Evolutionary conservation across 345 rosid species (phyloP).

Genomic region (Eucalyptus polyanthemos): DNA sequence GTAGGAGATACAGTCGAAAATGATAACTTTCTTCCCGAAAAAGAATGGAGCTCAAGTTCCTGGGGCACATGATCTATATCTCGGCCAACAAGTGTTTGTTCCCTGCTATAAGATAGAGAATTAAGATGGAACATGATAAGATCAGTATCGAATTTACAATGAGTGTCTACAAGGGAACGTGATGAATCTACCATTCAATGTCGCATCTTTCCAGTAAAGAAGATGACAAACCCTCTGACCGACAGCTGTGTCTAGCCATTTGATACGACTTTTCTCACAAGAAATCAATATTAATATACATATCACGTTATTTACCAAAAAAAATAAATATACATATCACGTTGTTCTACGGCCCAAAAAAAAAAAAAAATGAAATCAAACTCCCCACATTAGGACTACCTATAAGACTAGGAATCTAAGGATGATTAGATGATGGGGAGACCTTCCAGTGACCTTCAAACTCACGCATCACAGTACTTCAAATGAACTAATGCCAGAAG

Average conservation of each 20-base stretch:
- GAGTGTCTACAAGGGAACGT: not conserved
- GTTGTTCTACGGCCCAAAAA: not conserved
- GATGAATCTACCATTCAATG: not conserved
- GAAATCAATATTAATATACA: not conserved
- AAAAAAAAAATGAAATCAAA: not conserved
- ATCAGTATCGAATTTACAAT: not conserved
- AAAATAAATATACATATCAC: not conserved
- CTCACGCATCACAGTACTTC: not conserved
- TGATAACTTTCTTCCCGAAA: not conserved
- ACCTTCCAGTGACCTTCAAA: not conserved
- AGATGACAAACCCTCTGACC: not conserved
- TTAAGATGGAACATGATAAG: not conserved
- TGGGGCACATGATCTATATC: slow-evolving; percentile 21
- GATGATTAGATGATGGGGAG: not conserved
- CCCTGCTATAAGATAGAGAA: slow-evolving; percentile 18
- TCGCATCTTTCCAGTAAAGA: not conserved
- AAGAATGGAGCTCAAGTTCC: slow-evolving; percentile 9
- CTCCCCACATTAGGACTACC: not conserved
- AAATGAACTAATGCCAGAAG: not conserved
- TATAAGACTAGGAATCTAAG: not conserved
- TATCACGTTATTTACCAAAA: not conserved
- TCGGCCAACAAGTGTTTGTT: slow-evolving; percentile 61
- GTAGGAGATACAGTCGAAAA: not conserved
- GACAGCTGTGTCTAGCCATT: not conserved
- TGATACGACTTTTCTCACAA: not conserved